Evolutionary conservation across 257 asterid species (phyloP).

Genomic region (Fraxinus americana): DNA sequence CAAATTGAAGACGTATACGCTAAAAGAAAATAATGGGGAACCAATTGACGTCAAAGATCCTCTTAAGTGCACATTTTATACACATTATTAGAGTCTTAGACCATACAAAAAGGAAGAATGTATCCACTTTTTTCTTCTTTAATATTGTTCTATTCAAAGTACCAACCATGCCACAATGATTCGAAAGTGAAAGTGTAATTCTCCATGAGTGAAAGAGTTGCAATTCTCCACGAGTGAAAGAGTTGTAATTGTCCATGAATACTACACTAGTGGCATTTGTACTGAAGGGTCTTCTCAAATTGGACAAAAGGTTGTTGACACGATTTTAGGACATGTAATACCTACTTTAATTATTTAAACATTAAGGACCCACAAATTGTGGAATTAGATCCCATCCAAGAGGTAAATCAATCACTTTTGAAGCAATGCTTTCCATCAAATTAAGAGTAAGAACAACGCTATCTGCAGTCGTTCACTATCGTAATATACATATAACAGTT

Average conservation of each 20-base stretch:
- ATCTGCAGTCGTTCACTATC: too few relatives aligned
- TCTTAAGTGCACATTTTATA: too few relatives aligned
- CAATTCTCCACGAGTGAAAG: background rate
- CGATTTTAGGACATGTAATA: conserved; percentile 43
- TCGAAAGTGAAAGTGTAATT: too few relatives aligned
- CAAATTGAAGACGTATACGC: background rate
- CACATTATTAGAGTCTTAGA: too few relatives aligned
- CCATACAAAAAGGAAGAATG: too few relatives aligned
- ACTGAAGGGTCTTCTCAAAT: background rate
- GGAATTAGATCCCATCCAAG: conserved; percentile 41
- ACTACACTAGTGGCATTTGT: background rate
- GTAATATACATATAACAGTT: too few relatives aligned
- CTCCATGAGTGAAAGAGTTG: too few relatives aligned
- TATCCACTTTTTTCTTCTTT: background rate
- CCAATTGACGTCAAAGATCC: too few relatives aligned
- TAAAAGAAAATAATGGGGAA: background rate
- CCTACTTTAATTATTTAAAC: conserved; percentile 23
- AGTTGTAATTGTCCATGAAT: too few relatives aligned
- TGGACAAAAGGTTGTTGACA: conserved; percentile 31
- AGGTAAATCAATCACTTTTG: conserved; percentile 41
- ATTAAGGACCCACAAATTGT: conserved; percentile 48
- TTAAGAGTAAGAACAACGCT: background rate
- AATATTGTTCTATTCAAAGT: too few relatives aligned
- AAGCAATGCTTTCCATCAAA: conserved; percentile 38
- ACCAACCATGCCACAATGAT: background rate